These are phyloP conservation scores for Verticillium klebahnii DNA, from an alignment of 2,329 filamentous ascomycete species.

Conservation along the genomic window DNA sequence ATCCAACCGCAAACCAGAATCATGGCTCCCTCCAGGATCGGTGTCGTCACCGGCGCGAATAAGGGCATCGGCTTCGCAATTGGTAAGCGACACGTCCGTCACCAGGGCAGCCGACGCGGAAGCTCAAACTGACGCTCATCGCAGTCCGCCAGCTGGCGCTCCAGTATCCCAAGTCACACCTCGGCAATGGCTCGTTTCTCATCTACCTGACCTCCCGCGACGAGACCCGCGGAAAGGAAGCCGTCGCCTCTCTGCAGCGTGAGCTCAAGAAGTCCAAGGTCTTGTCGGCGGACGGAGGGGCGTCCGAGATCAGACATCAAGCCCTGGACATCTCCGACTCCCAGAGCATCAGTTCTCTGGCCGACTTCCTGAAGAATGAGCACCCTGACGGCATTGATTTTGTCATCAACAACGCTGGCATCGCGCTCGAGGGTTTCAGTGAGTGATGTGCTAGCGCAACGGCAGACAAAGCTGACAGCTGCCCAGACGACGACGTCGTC, in stretches of 20 bases:
- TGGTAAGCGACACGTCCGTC: conserved; percentile 2
- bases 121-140: conserved; percentile 33
- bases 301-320: conserved; percentile 41
- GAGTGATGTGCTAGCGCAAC: neutral
- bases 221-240: conserved; percentile 38
- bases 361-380: conserved; percentile 31
- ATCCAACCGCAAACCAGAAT: too few species aligned
- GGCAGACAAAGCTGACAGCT: neutral
- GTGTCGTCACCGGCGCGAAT: conserved; percentile 50
- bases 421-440: conserved; percentile 41
- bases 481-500: conserved; percentile 37
- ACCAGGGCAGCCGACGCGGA: conserved; percentile 11
- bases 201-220: conserved; percentile 52
- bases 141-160: conserved; percentile 49
- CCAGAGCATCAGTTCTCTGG: conserved; percentile 37
- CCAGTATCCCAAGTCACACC: conserved; percentile 43
- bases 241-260: conserved; percentile 33
- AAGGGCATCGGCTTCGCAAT: conserved; percentile 29
- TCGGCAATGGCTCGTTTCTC: conserved; percentile 40
- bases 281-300: conserved; percentile 31
- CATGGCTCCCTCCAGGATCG: conserved; percentile 31
- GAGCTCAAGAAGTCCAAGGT: conserved; percentile 41
- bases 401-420: conserved; percentile 49
- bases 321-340: conserved; percentile 41
- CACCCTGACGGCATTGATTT: conserved; percentile 46